These are phyloP conservation scores for Botryotinia globosa DNA, from an alignment of 2,329 filamentous ascomycete genomes.

Conservation along the genomic window DNA sequence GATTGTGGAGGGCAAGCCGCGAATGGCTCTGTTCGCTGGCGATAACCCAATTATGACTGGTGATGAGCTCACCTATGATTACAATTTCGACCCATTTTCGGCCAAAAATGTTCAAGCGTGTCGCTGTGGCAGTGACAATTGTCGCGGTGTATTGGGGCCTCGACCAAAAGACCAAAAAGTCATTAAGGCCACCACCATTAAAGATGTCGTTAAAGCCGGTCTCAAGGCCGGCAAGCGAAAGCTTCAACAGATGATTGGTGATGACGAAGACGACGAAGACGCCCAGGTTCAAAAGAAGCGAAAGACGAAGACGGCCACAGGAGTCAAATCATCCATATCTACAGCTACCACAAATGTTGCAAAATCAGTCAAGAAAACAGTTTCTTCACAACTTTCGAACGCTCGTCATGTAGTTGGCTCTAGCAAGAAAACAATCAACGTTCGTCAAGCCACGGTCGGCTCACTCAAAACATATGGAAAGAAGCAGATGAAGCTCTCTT, in stretches of 20 bases:
- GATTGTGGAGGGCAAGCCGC: conserved; percentile 88
- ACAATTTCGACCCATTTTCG: conserved; percentile 69
- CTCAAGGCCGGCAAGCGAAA: conserved; percentile 56
- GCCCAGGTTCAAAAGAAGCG: conserved; percentile 43
- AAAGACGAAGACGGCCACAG: conserved; percentile 46
- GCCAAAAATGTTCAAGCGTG: conserved; percentile 67
- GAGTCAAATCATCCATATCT: conserved; percentile 40
- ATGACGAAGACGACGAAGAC: conserved; percentile 28
- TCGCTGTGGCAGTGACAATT: conserved; percentile 61
- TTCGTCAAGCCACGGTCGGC: conserved; percentile 29
- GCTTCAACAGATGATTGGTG: conserved; percentile 50
- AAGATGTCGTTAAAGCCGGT: conserved; percentile 38
- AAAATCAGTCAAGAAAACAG: conserved; percentile 43
- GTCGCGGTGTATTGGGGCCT: conserved; percentile 61
- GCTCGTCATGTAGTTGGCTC: conserved; percentile 25
- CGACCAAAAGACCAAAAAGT: conserved; percentile 55
- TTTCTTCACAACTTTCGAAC: conserved; percentile 36
- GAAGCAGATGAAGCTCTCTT: conserved; percentile 28
- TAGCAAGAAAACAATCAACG: conserved; percentile 23
- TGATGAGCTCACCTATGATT: conserved; percentile 94
- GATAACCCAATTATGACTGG: conserved; percentile 88
- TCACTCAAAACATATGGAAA: conserved; percentile 33
- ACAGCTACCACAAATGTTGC: conserved; percentile 38
- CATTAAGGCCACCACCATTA: conserved; percentile 44
- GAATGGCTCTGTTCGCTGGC: conserved; percentile 95